These are phyloP conservation scores for Heliamphora pulchella DNA, from an alignment of 179 eudicot genomes.

Conservation along the genomic window DNA sequence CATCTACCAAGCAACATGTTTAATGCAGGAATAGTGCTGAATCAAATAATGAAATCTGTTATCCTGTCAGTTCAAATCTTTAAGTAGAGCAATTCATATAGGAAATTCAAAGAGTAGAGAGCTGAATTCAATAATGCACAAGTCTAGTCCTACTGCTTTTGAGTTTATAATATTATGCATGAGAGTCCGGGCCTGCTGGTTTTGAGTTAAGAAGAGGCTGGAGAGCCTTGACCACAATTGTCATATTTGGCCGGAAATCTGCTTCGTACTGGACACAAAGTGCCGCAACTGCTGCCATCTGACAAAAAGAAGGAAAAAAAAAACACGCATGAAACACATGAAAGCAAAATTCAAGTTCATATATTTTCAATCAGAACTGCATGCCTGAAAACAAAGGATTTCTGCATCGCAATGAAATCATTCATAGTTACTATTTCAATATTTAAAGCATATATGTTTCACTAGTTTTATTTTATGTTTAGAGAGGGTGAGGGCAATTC, in stretches of 20 bases:
- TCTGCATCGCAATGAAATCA: not conserved
- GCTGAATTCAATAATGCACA: not conserved
- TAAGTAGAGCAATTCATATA: not conserved
- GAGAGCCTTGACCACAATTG: slow-evolving; percentile 91
- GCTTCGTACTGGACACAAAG: slow-evolving; percentile 96
- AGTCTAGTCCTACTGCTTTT: slow-evolving; percentile 1
- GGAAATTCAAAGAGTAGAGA: not conserved
- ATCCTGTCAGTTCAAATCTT: too few relatives aligned
- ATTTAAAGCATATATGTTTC: not conserved
- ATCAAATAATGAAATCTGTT: too few relatives aligned
- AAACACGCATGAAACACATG: not conserved
- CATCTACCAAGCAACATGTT: too few relatives aligned
- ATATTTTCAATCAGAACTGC: not conserved
- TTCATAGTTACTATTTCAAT: not conserved
- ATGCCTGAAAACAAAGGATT: too few relatives aligned
- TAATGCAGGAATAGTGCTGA: too few relatives aligned
- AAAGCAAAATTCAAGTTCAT: not conserved
- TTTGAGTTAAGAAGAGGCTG: slow-evolving; percentile 79
- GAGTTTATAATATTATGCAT: slow-evolving; percentile 25
- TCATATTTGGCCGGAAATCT: slow-evolving; percentile 95
- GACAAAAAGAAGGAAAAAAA: slow-evolving; percentile 9
- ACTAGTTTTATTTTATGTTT: not conserved
- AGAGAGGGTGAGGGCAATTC: not conserved
- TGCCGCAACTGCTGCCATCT: slow-evolving; percentile 99
- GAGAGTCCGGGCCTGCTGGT: slow-evolving; percentile 60